Evolutionary conservation across 768 basidiomycete genomes (phyloP).

Genomic region (Tulasnella sp.): DNA sequence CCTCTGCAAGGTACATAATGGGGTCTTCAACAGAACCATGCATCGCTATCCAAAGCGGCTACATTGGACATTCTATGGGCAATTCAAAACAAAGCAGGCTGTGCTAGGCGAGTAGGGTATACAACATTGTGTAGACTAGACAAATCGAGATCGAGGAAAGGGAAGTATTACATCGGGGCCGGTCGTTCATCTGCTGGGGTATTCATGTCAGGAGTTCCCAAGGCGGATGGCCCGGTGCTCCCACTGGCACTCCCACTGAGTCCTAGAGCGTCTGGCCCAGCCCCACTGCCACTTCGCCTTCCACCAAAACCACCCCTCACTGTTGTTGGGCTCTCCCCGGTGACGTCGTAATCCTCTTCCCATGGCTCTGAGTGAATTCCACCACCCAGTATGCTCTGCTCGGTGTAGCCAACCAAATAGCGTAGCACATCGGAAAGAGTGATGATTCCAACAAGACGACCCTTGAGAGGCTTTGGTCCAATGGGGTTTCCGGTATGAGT

Average conservation of each 20-base stretch:
- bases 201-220: background rate
- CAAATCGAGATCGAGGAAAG: background rate
- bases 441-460: slow-evolving; percentile 79
- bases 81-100: background rate
- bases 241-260: background rate
- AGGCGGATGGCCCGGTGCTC: background rate
- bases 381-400: slow-evolving; percentile 14
- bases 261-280: background rate
- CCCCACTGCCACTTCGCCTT: background rate
- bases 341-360: slow-evolving; percentile 3
- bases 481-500: slow-evolving; percentile 7
- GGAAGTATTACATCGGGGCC: slow-evolving; percentile 1
- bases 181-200: background rate
- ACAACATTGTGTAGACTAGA: background rate
- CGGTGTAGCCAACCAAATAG: slow-evolving; percentile 55
- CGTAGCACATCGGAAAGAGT: slow-evolving; percentile 84
- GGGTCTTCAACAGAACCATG: background rate
- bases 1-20: too few species aligned
- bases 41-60: background rate
- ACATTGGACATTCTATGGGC: background rate
- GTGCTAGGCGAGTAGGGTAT: background rate
- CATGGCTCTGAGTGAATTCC: background rate
- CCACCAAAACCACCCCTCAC: background rate
- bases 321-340: background rate
- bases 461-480: slow-evolving; percentile 32